Percentiles rank a stretch among this genome's conserved stretches.
Evolutionary conservation across 75 land plant species (phyloP).

Genomic region (Pinus taeda): DNA sequence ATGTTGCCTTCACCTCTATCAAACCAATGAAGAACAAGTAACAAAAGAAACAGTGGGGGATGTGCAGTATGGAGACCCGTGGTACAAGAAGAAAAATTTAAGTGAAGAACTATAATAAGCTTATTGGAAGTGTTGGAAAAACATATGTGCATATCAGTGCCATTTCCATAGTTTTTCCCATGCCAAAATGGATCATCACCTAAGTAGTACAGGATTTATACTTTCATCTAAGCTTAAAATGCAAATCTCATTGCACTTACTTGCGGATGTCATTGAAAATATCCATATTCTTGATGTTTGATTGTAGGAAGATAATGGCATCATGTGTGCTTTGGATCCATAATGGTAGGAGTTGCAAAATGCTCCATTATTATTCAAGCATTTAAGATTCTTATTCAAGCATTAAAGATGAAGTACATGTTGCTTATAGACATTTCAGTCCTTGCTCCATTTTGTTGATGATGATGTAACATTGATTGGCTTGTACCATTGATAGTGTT

Average conservation of each 20-base stretch:
- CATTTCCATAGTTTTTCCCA: too few relatives aligned
- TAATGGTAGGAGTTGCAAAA: neutral
- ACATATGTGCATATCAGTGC: too few relatives aligned
- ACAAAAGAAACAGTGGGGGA: too few relatives aligned
- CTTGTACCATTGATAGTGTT: neutral
- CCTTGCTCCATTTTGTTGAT: neutral
- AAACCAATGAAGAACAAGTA: too few relatives aligned
- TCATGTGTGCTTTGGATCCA: neutral
- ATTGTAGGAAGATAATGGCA: neutral
- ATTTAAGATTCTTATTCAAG: neutral
- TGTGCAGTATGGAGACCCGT: too few relatives aligned
- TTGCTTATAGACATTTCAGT: neutral
- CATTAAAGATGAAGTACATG: neutral
- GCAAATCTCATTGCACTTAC: neutral
- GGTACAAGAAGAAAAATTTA: too few relatives aligned
- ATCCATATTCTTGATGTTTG: neutral
- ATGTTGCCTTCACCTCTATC: too few relatives aligned
- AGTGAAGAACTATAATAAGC: too few relatives aligned
- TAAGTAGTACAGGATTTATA: too few relatives aligned
- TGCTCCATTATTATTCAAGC: neutral
- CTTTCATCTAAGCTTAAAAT: neutral
- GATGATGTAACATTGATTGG: neutral
- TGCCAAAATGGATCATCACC: too few relatives aligned
- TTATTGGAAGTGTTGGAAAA: too few relatives aligned
- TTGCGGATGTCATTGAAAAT: neutral